Base-by-base conservation (phyloP, 2,329 filamentous ascomycete species). In the Penicillium sp. region DNA sequence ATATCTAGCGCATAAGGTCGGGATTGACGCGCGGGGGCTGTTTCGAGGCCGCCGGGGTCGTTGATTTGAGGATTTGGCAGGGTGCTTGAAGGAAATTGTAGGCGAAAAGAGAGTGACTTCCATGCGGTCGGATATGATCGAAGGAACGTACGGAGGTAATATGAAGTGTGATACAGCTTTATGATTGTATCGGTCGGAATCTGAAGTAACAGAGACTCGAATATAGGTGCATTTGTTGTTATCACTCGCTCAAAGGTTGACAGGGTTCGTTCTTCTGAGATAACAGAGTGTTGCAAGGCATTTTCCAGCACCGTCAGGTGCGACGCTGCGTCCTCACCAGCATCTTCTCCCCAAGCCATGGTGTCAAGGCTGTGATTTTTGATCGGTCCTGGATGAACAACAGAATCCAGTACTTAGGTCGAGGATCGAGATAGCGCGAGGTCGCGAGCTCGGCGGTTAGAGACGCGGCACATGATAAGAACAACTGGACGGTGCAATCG, bases 1-100 rank as follows among this genome's bases (percentile, higher is more conserved):
- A 81, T 79, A 62, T 85, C 82, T 46, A 85, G 76, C 21, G 82
- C 79, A 69, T 85, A 84, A 37, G 80, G 78, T 54, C 80, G 81
- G 16, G 81, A 82, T 61, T 82, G 79, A 41, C 80, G 78, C 39
- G 69, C 70, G 16, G 68, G 61, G 31, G 66, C 63, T 39, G 68
- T 63, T 46, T 74, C 70, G 25, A 66, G 57, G 41, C 63, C 64
- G 37, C 67, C 70, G 18, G 72, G 68, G 10, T 72, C 58, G 31
- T 69, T 58, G 16, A 73, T 64, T n/a, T 71, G 69, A 35, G 68
- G 61, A 13, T 59, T 61, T 3, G 63, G 61, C 25, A 69, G 66
- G 10, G 69, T 71, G 31, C 72, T 69, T 16, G 71, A 75, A 4
- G 75, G 74, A 49, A 71, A 74, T 31, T 75, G 68, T 21, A 84